A percentile compares a stretch with the other conserved stretches of the same genome.
phyloP scores from a whole-genome alignment of 305 asterid genomes.

The Stenogyne calaminthoides region DNA sequence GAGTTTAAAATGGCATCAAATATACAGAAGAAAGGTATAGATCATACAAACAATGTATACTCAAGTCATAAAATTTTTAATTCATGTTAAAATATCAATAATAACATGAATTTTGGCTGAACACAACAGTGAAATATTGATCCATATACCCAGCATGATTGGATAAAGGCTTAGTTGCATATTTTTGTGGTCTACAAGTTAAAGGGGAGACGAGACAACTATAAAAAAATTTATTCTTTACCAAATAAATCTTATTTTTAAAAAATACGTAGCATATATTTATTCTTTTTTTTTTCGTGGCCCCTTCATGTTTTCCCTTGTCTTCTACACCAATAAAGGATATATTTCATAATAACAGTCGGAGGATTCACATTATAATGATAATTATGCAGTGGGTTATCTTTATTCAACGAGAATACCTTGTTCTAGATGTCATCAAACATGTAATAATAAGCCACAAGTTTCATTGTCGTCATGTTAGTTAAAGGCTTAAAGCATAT shows the following conservation, averaged over 20 bases:
- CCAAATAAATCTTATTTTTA: not conserved
- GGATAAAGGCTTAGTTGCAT: not conserved
- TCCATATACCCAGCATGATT: not conserved
- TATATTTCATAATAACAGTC: not conserved
- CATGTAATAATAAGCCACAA: not conserved
- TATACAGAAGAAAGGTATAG: not conserved
- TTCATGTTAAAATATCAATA: not conserved
- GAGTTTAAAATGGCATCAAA: constrained; percentile 24
- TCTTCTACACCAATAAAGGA: not conserved
- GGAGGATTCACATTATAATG: not conserved
- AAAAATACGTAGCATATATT: too few relatives aligned
- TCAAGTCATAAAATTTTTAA: not conserved
- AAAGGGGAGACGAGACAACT: not conserved
- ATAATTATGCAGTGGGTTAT: not conserved
- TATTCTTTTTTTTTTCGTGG: not conserved
- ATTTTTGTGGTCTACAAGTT: not conserved
- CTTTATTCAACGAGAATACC: not conserved
- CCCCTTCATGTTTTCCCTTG: not conserved
- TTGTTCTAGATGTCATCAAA: not conserved
- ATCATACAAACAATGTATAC: not conserved
- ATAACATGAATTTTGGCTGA: not conserved
- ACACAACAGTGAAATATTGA: not conserved
- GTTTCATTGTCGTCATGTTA: not conserved
- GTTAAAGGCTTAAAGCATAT: not conserved
- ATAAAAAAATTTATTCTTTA: not conserved